Evolutionary conservation across 805 yeast genomes (phyloP), one percentile per base, ranked within the genome.

Genomic region (Suhomyces prunicola): DNA sequence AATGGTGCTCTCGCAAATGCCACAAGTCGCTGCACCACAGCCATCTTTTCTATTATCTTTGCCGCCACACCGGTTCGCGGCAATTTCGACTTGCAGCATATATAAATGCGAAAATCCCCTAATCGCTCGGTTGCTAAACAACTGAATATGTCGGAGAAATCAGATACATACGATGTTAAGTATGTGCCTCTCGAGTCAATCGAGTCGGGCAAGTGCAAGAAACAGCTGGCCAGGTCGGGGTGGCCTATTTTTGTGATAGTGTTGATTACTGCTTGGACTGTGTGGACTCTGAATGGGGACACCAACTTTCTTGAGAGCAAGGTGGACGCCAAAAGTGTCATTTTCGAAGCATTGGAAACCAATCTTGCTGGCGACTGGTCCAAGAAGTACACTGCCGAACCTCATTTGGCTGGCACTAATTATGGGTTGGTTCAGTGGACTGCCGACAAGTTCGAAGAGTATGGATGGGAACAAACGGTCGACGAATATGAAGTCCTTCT

Each of bases 401-500:
- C 79, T 1, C 82, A 77, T 59, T 68, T 73, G 56, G 74, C 80
- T 8, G 84, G 85, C 6, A 79, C 80, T 19, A 73, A 72, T 50
- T 65, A 68, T 50, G 66, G 63, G 17, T 60, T 66, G n/a, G 78
- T 78, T 9, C 74, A 82, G 33, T 83, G 79, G 69, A 83, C 87
- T 7, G 69, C 71, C 23, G 68, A 71, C 8, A 74, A 81, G 62
- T 76, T 85, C 44, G 72, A 71, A 55, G 76, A 77, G 56, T 76
- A 75, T 58, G 88, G 87, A 1, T 76, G 82, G 51, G 66, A 73
- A 22, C 50, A 63, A 9, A 52, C 60, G 8, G 61, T 79, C 4
- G 87, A 84, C 55, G 74, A 77, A 17, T 86, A 83, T 65, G 83
- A 85, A 54, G 73, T 83, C 1, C 82, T 80, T 72, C 71, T 83